A percentile compares a stretch with the other conserved stretches of the same genome.
Evolutionary conservation across 2,329 filamentous ascomycete genomes (phyloP).

Genomic region (Emydomyces testavorans): DNA sequence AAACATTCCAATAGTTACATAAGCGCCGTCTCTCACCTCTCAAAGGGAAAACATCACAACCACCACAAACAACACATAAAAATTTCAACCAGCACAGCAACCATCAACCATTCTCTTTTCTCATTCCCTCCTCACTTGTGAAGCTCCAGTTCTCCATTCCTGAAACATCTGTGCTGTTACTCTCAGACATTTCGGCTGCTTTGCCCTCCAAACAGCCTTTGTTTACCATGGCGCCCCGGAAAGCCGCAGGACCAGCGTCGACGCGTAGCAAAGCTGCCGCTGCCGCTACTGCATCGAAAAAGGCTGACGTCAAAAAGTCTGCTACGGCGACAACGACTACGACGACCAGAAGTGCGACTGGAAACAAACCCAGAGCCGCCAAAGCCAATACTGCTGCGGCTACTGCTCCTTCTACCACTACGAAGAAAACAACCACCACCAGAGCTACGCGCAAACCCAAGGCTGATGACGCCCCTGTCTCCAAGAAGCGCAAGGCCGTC

Average conservation of each 20-base stretch:
- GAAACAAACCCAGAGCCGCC: neutral
- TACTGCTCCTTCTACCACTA: neutral
- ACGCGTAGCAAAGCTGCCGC: conserved; percentile 6
- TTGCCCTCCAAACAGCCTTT: neutral
- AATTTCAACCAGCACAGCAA: neutral
- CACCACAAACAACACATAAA: neutral
- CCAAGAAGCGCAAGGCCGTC: conserved; percentile 11
- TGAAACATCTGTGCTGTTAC: neutral
- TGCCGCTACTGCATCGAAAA: conserved; percentile 5
- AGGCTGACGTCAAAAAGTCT: conserved; percentile 10
- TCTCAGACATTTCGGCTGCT: neutral
- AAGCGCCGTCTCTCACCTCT: no score
- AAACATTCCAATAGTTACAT: no score
- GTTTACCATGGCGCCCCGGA: conserved; percentile 7
- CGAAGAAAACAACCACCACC: neutral
- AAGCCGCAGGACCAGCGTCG: neutral
- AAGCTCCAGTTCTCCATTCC: neutral
- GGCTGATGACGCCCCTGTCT: neutral
- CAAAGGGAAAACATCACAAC: neutral
- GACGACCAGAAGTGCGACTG: neutral
- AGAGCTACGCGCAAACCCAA: conserved; percentile 7
- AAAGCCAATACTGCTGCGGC: conserved; percentile 3
- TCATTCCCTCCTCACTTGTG: neutral
- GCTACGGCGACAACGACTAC: neutral
- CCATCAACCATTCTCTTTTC: neutral